Percentiles rank a stretch among this genome's conserved stretches.
These are phyloP conservation scores for Metschnikowia borealis DNA, from an alignment of 805 yeast species.

Conservation along the genomic window DNA sequence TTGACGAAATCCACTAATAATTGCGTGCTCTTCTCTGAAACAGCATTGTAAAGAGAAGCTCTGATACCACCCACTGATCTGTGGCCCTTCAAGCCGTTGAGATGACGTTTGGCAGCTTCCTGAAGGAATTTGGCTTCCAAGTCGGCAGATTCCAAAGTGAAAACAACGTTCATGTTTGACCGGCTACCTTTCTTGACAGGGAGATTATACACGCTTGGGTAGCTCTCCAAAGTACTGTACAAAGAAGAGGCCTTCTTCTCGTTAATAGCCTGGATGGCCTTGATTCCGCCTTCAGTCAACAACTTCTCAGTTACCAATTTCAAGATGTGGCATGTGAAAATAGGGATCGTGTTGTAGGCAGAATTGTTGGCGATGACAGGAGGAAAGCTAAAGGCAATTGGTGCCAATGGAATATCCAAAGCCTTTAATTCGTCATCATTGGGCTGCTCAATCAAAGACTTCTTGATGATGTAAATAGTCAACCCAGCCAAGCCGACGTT, in stretches of 20 bases:
- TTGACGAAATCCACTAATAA: conserved; percentile 53
- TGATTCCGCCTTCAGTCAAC: conserved; percentile 68
- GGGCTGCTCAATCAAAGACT: conserved; percentile 66
- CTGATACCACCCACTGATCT: conserved; percentile 97
- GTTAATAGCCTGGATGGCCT: conserved; percentile 54
- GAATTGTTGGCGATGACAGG: conserved; percentile 84
- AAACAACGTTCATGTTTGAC: conserved; percentile 91
- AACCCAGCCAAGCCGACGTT: conserved; percentile 97
- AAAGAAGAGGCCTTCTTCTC: conserved; percentile 57
- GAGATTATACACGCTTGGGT: conserved; percentile 59
- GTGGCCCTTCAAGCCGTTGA: conserved; percentile 89
- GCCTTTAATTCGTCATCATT: conserved; percentile 55
- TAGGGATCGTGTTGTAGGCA: conserved; percentile 93
- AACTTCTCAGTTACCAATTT: conserved; percentile 70
- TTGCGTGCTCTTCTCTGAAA: conserved; percentile 56
- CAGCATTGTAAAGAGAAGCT: conserved; percentile 89
- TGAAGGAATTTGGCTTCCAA: conserved; percentile 67
- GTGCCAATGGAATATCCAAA: conserved; percentile 71
- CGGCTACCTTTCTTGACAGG: conserved; percentile 64
- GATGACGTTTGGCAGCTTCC: conserved; percentile 54
- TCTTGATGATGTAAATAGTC: conserved; percentile 85
- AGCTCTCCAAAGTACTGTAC: conserved; percentile 61
- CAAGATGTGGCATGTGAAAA: conserved; percentile 83
- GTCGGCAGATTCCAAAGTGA: conserved; percentile 63
- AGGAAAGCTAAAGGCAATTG: conserved; percentile 86